Evolutionary conservation across 148 eudicot species (phyloP), one percentile per base, ranked within the genome.

Genomic region (Simmondsia chinensis): DNA sequence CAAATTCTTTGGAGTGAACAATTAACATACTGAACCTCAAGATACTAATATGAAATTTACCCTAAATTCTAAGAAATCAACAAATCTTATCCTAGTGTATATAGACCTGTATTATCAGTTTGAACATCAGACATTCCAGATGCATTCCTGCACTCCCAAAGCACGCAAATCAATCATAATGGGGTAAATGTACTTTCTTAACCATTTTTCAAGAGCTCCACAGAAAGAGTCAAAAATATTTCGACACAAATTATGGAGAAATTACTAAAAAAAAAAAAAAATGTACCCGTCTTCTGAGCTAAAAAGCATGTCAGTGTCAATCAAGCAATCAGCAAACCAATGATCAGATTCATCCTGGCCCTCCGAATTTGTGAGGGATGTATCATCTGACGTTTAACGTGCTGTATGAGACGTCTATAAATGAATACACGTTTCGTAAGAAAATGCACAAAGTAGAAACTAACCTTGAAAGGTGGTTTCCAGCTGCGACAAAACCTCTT

Each of bases 321-420:
- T 75, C 12, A 89, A 66, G 74, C 97, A 89, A 57, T 85, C 80
- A 13, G 88, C 81, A 51, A 84, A 70, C 97, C 97, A 89, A 14
- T 77, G 80, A 43, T 84, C 95, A 49, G 93, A 63, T 37, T 72
- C 71, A 46, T 72, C 80, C 65, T 81, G 68, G 43, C 66, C 70
- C 57, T 74, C 95, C 9, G 67, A 40, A 55, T 60, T 50, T 30
- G 74, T 57, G 36, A 60, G 54, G 39, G 77, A 68, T 4, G 69
- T 50, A 47, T 65, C 76, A 16, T 68, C 97, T 75, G 73, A 40
- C 20, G 61, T 20, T 43, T 46, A 57, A 7, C 22, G 25, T 23
- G 34, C 17, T 27, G 9, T 42, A 23, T 48, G 23, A 56, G 57
- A 48, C 8, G 16, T 16, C 27, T 47, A 24, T 1, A 15, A 20